Evolutionary conservation across 2,329 filamentous ascomycete species (phyloP).

Genomic region (Colletotrichum zoysiae): DNA sequence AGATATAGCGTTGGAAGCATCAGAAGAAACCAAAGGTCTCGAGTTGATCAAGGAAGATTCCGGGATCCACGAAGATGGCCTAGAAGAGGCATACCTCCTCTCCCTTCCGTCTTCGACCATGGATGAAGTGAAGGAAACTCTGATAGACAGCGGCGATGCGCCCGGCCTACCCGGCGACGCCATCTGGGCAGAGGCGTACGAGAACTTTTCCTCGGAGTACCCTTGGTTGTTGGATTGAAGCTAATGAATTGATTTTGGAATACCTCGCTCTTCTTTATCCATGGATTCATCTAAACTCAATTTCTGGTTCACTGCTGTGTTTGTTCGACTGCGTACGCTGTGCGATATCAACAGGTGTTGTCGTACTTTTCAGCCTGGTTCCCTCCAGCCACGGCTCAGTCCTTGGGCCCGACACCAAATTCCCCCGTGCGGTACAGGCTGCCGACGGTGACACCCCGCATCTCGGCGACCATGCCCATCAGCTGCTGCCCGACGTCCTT

Average conservation of each 20-base stretch:
- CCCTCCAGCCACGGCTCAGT: conserved; percentile 24
- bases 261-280: not conserved
- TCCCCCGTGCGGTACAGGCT: conserved; percentile 48
- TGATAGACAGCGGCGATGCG: not conserved
- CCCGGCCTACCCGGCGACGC: not conserved
- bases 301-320: too few relatives aligned
- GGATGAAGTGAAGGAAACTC: not conserved
- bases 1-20: too few relatives aligned
- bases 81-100: not conserved
- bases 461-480: conserved; percentile 55
- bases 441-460: conserved; percentile 49
- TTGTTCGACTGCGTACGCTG: too few relatives aligned
- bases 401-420: conserved; percentile 49
- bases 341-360: too few relatives aligned
- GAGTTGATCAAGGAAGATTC: not conserved
- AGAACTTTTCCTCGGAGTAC: not conserved
- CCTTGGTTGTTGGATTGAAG: not conserved
- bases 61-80: not conserved
- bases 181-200: conserved; percentile 1
- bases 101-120: not conserved
- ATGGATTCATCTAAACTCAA: not conserved
- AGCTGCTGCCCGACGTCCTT: conserved; percentile 55
- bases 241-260: too few relatives aligned
- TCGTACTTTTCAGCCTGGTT: too few relatives aligned
- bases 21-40: too few relatives aligned